These are phyloP conservation scores for Cerioporus squamosus DNA, from an alignment of 1,284 basidiomycete genomes.

Conservation along the genomic window DNA sequence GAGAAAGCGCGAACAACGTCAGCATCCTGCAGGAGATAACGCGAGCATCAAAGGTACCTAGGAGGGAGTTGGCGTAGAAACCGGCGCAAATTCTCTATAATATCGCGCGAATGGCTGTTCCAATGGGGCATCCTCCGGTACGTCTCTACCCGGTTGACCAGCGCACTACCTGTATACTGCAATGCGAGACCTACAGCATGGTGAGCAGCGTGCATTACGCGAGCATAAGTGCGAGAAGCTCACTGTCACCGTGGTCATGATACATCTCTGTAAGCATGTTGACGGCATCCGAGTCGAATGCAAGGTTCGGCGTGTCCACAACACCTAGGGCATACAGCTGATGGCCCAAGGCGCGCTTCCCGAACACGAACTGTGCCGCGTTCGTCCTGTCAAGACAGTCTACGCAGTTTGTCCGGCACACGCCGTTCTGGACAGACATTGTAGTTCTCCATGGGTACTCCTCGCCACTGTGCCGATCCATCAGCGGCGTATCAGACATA, in stretches of 20 bases:
- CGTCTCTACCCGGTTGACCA: slow-evolving; percentile 97
- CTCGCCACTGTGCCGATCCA: slow-evolving; percentile 19
- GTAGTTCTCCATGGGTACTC: slow-evolving; percentile 57
- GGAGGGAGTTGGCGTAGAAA: slow-evolving; percentile 96
- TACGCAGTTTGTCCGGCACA: slow-evolving; percentile 91
- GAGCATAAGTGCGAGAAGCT: background rate
- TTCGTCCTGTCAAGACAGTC: slow-evolving; percentile 99
- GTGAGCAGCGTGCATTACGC: slow-evolving; percentile 6
- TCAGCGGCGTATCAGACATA: slow-evolving; percentile 16
- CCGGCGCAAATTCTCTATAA: slow-evolving; percentile 94
- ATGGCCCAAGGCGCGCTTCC: slow-evolving; percentile 93
- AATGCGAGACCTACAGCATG: slow-evolving; percentile 78
- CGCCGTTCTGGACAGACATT: slow-evolving; percentile 89
- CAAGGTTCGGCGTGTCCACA: slow-evolving; percentile 81
- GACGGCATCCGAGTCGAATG: slow-evolving; percentile 94
- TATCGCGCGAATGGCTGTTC: slow-evolving; percentile 97
- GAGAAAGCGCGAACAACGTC: no score
- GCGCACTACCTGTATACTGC: slow-evolving; percentile 95
- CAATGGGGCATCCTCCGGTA: slow-evolving; percentile 96
- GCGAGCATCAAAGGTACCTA: slow-evolving; percentile 52
- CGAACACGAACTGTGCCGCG: slow-evolving; percentile 97
- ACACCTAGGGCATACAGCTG: slow-evolving; percentile 95
- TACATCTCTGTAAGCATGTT: slow-evolving; percentile 99
- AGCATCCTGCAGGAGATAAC: no score
- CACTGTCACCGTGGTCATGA: slow-evolving; percentile 96